These are phyloP conservation scores for Boletus semigastroideus DNA, from an alignment of 1,284 basidiomycete genomes.

Conservation along the genomic window DNA sequence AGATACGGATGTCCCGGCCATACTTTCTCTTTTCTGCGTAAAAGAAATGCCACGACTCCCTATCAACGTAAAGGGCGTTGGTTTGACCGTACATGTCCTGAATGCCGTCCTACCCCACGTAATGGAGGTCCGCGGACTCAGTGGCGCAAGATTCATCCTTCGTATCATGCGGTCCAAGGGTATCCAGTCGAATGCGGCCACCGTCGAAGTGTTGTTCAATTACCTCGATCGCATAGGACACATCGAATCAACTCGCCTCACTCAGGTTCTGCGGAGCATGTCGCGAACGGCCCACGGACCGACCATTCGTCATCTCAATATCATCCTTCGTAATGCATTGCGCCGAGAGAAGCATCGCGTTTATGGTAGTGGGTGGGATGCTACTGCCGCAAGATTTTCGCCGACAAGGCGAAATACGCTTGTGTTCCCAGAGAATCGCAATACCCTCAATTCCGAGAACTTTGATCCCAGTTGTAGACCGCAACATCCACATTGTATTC, in stretches of 20 bases:
- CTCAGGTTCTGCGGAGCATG: constrained; percentile 46
- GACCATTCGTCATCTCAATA: constrained; percentile 49
- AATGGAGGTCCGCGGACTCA: constrained; percentile 47
- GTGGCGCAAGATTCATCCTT: constrained; percentile 44
- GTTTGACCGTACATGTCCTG: constrained; percentile 50
- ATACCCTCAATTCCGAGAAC: constrained; percentile 29
- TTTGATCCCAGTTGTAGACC: constrained; percentile 54
- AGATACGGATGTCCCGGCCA: constrained; percentile 18
- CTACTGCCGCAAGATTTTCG: constrained; percentile 40
- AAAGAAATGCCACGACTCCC: constrained; percentile 22
- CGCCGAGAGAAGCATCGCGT: constrained; percentile 45
- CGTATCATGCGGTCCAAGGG: constrained; percentile 51
- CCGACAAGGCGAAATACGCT: constrained; percentile 23
- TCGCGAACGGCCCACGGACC: constrained; percentile 39
- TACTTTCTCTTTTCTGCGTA: constrained; percentile 28
- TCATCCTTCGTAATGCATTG: constrained; percentile 49
- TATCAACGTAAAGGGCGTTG: constrained; percentile 37
- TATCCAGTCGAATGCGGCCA: constrained; percentile 51
- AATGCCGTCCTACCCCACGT: constrained; percentile 57
- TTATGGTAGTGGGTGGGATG: constrained; percentile 53
- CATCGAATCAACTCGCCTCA: constrained; percentile 44
- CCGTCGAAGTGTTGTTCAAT: constrained; percentile 52
- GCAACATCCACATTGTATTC: constrained; percentile 36
- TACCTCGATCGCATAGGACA: constrained; percentile 46
- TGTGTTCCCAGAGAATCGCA: constrained; percentile 18